Percentiles rank a stretch among this genome's conserved stretches.
Evolutionary conservation across 176 grass and related monocot genomes (phyloP).

Genomic region (Tuctoria greenei): DNA sequence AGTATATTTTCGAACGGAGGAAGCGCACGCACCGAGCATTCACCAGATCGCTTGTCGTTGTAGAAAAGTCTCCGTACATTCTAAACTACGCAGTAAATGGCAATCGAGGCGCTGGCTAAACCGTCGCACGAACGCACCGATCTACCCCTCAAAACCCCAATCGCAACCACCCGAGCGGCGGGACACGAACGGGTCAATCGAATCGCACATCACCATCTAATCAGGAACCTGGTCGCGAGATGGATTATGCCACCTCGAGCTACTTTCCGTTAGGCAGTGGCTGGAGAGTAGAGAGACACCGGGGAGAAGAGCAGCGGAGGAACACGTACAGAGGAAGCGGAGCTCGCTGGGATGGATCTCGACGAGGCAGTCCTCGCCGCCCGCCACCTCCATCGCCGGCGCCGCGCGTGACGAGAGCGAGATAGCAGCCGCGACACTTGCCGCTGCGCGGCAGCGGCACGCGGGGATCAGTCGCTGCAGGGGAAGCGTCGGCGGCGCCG

Average conservation of each 20-base stretch:
- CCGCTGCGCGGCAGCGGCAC: background rate
- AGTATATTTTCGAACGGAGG: background rate
- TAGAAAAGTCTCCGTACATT: too few relatives aligned
- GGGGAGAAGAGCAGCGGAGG: background rate
- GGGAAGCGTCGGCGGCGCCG: background rate
- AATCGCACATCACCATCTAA: background rate
- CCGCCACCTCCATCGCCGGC: conserved; percentile 3
- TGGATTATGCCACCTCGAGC: background rate
- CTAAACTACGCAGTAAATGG: background rate
- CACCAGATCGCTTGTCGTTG: background rate
- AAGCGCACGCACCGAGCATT: background rate
- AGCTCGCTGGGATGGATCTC: conserved; percentile 72
- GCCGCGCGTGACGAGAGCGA: background rate
- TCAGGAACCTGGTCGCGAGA: background rate
- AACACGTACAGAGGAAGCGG: conserved; percentile 63
- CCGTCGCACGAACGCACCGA: background rate
- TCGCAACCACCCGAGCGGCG: background rate
- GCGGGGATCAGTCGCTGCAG: background rate
- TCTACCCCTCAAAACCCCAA: conserved; percentile 10
- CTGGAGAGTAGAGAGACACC: background rate
- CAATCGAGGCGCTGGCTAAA: background rate
- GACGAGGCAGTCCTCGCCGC: conserved; percentile 54
- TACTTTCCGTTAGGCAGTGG: background rate
- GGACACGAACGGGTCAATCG: background rate
- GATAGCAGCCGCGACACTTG: background rate